A percentile compares a stretch with the other conserved stretches of the same genome.
These are phyloP conservation scores for Hanseniaspora taiwanica DNA, from an alignment of 805 yeast genomes.

Conservation along the genomic window DNA sequence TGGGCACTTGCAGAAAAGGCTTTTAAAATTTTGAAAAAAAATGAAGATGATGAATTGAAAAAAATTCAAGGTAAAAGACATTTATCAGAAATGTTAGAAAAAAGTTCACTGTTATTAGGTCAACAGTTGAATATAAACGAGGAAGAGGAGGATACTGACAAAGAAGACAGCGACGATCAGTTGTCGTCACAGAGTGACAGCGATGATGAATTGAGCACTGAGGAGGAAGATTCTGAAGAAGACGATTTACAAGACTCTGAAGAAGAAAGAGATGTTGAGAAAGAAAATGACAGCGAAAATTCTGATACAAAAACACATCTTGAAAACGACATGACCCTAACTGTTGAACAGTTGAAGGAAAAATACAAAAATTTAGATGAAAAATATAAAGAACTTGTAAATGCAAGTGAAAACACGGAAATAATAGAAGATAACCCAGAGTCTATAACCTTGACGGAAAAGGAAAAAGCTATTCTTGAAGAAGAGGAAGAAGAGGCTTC, in stretches of 20 bases:
- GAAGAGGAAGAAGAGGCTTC: conserved; percentile 1
- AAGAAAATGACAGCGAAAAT: conserved; percentile 3
- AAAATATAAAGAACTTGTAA: neutral
- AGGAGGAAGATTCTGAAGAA: conserved; percentile 3
- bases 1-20: conserved; percentile 88
- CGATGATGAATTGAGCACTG: neutral
- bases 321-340: conserved; percentile 24
- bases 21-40: conserved; percentile 54
- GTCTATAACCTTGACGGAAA: conserved; percentile 5
- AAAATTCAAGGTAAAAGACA: conserved; percentile 77
- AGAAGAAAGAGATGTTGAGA: neutral
- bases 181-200: neutral
- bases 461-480: conserved; percentile 5
- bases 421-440: no score
- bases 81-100: conserved; percentile 75
- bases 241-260: no score
- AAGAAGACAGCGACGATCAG: neutral
- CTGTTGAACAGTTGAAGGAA: conserved; percentile 30
- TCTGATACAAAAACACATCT: conserved; percentile 2
- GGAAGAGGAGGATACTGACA: conserved; percentile 14
- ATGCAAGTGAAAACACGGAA: conserved; percentile 2
- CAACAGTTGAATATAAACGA: conserved; percentile 50
- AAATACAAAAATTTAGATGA: conserved; percentile 26
- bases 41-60: conserved; percentile 68
- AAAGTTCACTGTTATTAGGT: conserved; percentile 78